Conservation (phyloP, 192 early-diverging fungal species). For the Gigaspora rosea region DNA sequence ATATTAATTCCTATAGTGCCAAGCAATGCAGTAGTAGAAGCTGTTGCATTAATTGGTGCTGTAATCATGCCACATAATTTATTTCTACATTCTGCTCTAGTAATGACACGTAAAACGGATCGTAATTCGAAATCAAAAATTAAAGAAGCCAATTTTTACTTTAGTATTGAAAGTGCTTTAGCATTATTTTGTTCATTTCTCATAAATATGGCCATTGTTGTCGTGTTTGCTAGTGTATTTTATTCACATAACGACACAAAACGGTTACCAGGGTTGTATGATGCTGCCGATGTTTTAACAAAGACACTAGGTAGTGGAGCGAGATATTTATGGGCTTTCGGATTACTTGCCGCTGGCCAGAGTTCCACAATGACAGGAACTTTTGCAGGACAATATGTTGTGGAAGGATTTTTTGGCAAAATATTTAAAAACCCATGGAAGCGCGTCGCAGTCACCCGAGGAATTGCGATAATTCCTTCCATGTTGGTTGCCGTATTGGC, state of each 20-base stretch:
- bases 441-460: conserved; percentile 60
- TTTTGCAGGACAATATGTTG: conserved; percentile 87
- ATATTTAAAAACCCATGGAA: conserved; percentile 63
- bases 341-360: conserved; percentile 80
- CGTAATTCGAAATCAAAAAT: conserved; percentile 43
- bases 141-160: conserved; percentile 71
- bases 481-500: conserved; percentile 65
- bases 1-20: conserved; percentile 60
- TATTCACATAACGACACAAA: conserved; percentile 29
- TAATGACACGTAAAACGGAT: conserved; percentile 44
- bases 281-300: conserved; percentile 59
- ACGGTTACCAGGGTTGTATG: conserved; percentile 59
- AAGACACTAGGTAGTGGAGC: conserved; percentile 65
- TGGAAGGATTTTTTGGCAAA: conserved; percentile 79
- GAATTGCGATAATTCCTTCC: conserved; percentile 64
- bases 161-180: conserved; percentile 60
- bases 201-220: conserved; percentile 69
- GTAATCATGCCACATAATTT: conserved; percentile 92
- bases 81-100: conserved; percentile 71
- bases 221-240: conserved; percentile 63
- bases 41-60: conserved; percentile 67
- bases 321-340: conserved; percentile 77
- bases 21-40: conserved; percentile 56
- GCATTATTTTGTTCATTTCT: conserved; percentile 65
- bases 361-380: conserved; percentile 88